Conservation (phyloP, 352 stramenopile species). For the Globisporangium uncinulatum region DNA sequence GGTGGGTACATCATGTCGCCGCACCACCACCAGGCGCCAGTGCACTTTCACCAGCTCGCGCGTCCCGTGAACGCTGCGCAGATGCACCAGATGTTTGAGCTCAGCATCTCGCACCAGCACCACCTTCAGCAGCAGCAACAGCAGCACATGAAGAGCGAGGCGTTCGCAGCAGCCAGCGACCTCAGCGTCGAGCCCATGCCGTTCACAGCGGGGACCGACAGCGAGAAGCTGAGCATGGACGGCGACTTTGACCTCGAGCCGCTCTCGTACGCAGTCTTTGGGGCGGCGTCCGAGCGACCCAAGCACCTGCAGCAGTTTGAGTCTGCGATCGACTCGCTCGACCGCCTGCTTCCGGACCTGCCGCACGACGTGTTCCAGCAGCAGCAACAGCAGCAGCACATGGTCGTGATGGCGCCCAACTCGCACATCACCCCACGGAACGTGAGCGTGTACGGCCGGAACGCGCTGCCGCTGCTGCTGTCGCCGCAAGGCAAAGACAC, state of each 20-base stretch:
- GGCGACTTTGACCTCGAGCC: conserved; percentile 51
- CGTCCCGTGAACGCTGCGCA: conserved; percentile 38
- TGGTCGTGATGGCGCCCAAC: conserved; percentile 10
- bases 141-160: conserved; percentile 24
- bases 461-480: conserved; percentile 26
- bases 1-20: conserved; percentile 41
- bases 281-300: conserved; percentile 21
- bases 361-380: conserved; percentile 55
- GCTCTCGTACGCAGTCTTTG: conserved; percentile 58
- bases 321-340: conserved; percentile 68
- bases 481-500: conserved; percentile 32
- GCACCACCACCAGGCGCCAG: conserved; percentile 11
- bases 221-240: conserved; percentile 36
- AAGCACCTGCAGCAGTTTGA: conserved; percentile 65
- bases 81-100: conserved; percentile 52
- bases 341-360: conserved; percentile 62
- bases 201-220: conserved; percentile 25
- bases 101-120: conserved; percentile 53
- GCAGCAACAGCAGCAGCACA: conserved; percentile 1
- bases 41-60: conserved; percentile 28
- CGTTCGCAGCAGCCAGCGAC: conserved; percentile 9
- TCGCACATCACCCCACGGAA: conserved; percentile 26
- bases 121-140: conserved; percentile 24
- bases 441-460: conserved; percentile 22
- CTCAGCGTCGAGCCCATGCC: conserved; percentile 67